Base-by-base conservation (phyloP, 371 early-diverging fungal species). In the Actinomortierella wolfii region DNA sequence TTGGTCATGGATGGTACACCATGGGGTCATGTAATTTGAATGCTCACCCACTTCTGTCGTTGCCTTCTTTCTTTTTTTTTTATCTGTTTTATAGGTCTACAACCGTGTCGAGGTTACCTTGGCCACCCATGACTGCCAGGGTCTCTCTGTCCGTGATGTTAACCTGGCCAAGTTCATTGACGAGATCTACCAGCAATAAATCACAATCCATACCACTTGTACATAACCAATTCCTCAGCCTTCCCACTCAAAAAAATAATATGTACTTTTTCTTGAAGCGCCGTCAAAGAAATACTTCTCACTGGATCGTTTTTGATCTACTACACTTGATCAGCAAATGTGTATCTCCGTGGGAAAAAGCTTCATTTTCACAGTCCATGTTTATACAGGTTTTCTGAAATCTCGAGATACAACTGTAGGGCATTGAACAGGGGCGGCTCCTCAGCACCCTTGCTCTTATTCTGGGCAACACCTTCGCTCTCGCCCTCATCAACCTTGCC, bases 41-140 rank as follows among this genome's bases (percentile, higher is more conserved):
- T 53, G 54, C 56, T 39, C 25, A 25, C 9, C 17, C 54, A 11
- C 21, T 39, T 8, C 17, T 55, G 5, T 18, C 40, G 39, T 44
- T 28, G 5, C 42, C 43, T 11, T 20, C 44, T 13, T 26, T 56
- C 42, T 14, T 20, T 60, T 7, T 42, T 21, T 40, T 48, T 0
- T 54, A n/a, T n/a, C n/a, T n/a, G n/a, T 17, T 18, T 0, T 4
- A 18, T 60, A 88, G 89, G 89, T 93, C 20, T 97, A 97, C 78
- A 95, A 96, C 79, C 82, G 86, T 34, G 97, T 97, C 24, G 89
- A 94, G 47, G 78, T 97, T 51, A 93, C 92, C 6, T 78, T 94
- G 56, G 84, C 95, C 9, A 96, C 97, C 2, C 97, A 97, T 71
- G 94, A 94, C 57, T 92, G 92, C 74, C 83, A 86, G 57, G 96